Evolutionary conservation across 495 filamentous ascomycete genomes (phyloP).

Genomic region (Hyphodiscus hymeniophilus): DNA sequence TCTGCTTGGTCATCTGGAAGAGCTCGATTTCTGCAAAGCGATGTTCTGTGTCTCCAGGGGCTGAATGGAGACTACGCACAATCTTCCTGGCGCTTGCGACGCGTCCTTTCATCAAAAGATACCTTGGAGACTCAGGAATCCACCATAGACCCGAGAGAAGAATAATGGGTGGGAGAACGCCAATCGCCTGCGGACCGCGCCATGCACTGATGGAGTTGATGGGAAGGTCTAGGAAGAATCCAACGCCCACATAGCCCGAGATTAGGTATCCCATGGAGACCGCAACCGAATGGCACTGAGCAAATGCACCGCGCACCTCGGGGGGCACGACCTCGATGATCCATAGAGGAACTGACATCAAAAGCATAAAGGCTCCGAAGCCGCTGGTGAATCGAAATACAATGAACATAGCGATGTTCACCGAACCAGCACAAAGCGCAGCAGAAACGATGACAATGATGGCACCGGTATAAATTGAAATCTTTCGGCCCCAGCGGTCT

Average conservation of each 20-base stretch:
- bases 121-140: slow-evolving; percentile 23
- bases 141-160: slow-evolving; percentile 16
- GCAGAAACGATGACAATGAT: slow-evolving; percentile 17
- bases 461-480: slow-evolving; percentile 13
- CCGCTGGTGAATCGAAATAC: slow-evolving; percentile 21
- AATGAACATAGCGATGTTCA: slow-evolving; percentile 19
- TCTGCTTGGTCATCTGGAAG: slow-evolving; percentile 23
- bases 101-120: slow-evolving; percentile 19
- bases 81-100: slow-evolving; percentile 22
- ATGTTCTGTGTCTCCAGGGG: slow-evolving; percentile 19
- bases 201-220: neutral
- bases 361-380: slow-evolving; percentile 9
- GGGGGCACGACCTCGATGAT: slow-evolving; percentile 20
- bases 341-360: slow-evolving; percentile 17
- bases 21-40: slow-evolving; percentile 19
- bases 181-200: neutral
- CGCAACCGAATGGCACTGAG: slow-evolving; percentile 14
- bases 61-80: slow-evolving; percentile 19
- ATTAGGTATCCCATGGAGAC: slow-evolving; percentile 16
- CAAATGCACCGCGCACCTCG: slow-evolving; percentile 15
- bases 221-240: slow-evolving; percentile 23
- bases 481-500: slow-evolving; percentile 21
- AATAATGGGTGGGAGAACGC: neutral
- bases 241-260: slow-evolving; percentile 20
- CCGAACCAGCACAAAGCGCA: slow-evolving; percentile 19